Conservation (phyloP, 2,329 filamentous ascomycete genomes). For the Cordyceps cateniannulata region DNA sequence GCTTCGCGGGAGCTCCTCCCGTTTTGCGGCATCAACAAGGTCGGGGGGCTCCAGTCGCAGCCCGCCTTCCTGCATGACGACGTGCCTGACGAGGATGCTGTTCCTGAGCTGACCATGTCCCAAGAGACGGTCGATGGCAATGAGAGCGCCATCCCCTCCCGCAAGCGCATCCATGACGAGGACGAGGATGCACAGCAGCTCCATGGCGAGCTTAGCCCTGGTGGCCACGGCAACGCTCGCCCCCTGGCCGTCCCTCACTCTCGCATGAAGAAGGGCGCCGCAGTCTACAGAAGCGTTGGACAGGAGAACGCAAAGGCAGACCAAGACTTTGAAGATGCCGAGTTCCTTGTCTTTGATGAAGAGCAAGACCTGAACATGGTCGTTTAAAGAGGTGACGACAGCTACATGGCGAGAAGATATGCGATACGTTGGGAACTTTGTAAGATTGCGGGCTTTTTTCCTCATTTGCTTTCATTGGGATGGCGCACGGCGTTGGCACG, state of each 20-base stretch:
- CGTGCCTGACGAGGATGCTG: slow-evolving; percentile 30
- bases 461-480: not conserved
- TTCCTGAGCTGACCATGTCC: slow-evolving; percentile 47
- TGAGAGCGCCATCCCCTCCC: slow-evolving; percentile 20
- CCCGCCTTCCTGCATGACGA: slow-evolving; percentile 28
- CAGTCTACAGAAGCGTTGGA: slow-evolving; percentile 19
- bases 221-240: slow-evolving; percentile 34
- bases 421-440: not conserved
- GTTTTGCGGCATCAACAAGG: slow-evolving; percentile 73
- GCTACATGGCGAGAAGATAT: not conserved
- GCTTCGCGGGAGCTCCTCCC: slow-evolving; percentile 60
- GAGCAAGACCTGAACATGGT: slow-evolving; percentile 37
- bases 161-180: slow-evolving; percentile 44
- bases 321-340: slow-evolving; percentile 62
- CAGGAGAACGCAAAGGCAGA: slow-evolving; percentile 43
- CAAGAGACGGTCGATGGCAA: slow-evolving; percentile 45
- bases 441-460: not conserved
- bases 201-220: slow-evolving; percentile 35
- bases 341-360: slow-evolving; percentile 48
- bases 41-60: slow-evolving; percentile 62
- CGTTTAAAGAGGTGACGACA: not conserved
- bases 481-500: slow-evolving; percentile 10
- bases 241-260: slow-evolving; percentile 43
- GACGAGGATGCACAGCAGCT: slow-evolving; percentile 32
- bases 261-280: slow-evolving; percentile 21